These are phyloP conservation scores for Eucalyptus victrix DNA, from an alignment of 345 rosid species.

Conservation along the genomic window DNA sequence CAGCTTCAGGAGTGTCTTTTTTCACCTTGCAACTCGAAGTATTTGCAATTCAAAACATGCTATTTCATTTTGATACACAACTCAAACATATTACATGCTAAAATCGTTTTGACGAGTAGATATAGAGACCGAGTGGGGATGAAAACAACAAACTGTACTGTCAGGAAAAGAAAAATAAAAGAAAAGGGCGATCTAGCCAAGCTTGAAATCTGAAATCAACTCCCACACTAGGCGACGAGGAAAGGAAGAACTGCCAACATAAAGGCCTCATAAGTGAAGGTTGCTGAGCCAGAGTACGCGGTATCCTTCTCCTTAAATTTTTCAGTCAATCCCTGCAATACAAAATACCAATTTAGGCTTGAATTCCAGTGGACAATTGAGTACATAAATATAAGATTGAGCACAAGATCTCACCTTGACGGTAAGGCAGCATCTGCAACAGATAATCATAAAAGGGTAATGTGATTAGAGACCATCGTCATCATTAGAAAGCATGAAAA, in stretches of 20 bases:
- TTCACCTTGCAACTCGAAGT: background rate
- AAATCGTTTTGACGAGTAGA: background rate
- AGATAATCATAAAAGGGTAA: background rate
- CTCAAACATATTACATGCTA: background rate
- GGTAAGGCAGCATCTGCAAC: slow-evolving; percentile 86
- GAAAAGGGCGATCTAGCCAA: background rate
- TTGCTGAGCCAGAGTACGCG: slow-evolving; percentile 61
- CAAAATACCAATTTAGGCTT: background rate
- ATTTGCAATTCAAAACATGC: background rate
- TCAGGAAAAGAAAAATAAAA: background rate
- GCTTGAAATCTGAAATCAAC: background rate
- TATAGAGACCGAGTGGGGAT: background rate
- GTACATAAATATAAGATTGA: background rate
- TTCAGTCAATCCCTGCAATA: slow-evolving; percentile 75
- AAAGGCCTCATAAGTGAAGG: slow-evolving; percentile 72
- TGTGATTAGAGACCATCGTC: background rate
- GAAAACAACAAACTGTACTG: background rate
- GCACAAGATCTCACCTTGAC: slow-evolving; percentile 48
- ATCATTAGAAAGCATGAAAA: background rate
- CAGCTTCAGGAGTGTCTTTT: background rate
- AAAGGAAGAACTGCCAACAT: slow-evolving; percentile 92
- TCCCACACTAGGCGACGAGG: slow-evolving; percentile 32
- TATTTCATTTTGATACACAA: background rate
- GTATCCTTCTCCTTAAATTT: slow-evolving; percentile 88
- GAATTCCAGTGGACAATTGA: background rate